These are phyloP conservation scores for Suhomyces coccinellae DNA, from an alignment of 1,139 yeast species.

Conservation along the genomic window DNA sequence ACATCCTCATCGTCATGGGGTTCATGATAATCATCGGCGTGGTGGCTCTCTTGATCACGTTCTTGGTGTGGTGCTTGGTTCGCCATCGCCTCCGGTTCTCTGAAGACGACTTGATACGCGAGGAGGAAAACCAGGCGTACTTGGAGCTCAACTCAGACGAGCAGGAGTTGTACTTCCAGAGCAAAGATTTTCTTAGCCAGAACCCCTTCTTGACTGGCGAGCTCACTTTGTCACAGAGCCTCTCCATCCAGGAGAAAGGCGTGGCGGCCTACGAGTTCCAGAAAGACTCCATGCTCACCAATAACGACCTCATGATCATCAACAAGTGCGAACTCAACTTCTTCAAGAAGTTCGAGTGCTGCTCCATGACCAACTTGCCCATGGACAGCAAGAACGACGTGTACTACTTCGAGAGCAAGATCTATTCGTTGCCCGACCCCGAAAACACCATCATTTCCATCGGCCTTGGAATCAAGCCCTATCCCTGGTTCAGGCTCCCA, in stretches of 20 bases:
- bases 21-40: slow-evolving; percentile 5
- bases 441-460: slow-evolving; percentile 44
- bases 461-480: slow-evolving; percentile 52
- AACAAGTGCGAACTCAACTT: slow-evolving; percentile 80
- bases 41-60: slow-evolving; percentile 6
- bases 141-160: slow-evolving; percentile 67
- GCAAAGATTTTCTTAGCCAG: slow-evolving; percentile 55
- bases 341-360: slow-evolving; percentile 67
- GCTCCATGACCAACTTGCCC: slow-evolving; percentile 83
- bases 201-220: slow-evolving; percentile 56
- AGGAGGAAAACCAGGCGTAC: slow-evolving; percentile 62
- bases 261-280: slow-evolving; percentile 90
- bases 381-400: slow-evolving; percentile 84
- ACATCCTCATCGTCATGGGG: slow-evolving; percentile 4
- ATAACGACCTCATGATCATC: slow-evolving; percentile 60
- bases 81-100: slow-evolving; percentile 17
- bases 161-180: slow-evolving; percentile 76
- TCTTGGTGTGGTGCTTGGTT: slow-evolving; percentile 10
- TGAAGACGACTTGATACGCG: slow-evolving; percentile 61
- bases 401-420: slow-evolving; percentile 85
- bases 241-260: slow-evolving; percentile 86
- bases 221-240: slow-evolving; percentile 49
- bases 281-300: slow-evolving; percentile 63
- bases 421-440: slow-evolving; percentile 56
- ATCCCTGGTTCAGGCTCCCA: slow-evolving; percentile 60